Conservation (phyloP, 139 green algal genomes). For the Picochlorum sp. region DNA sequence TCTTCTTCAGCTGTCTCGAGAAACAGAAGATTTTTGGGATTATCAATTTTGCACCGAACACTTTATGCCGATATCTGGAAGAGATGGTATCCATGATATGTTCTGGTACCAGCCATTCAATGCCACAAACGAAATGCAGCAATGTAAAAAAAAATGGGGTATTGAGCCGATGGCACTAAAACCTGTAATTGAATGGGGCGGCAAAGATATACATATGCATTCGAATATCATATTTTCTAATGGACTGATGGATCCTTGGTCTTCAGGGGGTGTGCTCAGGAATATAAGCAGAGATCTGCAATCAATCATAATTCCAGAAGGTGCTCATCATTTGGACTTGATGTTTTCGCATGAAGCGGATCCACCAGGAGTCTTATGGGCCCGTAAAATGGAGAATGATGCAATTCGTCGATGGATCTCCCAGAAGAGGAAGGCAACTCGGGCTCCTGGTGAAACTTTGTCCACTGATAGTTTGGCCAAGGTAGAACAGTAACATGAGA, state of each 20-base stretch:
- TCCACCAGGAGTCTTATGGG: slow-evolving; percentile 25
- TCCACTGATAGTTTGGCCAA: too few species aligned
- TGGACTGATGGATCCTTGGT: slow-evolving; percentile 34
- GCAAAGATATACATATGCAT: slow-evolving; percentile 14
- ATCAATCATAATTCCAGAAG: slow-evolving; percentile 43
- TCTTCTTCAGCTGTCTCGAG: slow-evolving; percentile 10
- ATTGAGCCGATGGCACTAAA: slow-evolving; percentile 35
- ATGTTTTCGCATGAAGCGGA: slow-evolving; percentile 39
- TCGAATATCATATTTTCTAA: slow-evolving; percentile 43
- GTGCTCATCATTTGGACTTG: slow-evolving; percentile 38
- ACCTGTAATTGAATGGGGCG: slow-evolving; percentile 29
- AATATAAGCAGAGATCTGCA: slow-evolving; percentile 11
- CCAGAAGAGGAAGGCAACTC: background rate
- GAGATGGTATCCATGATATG: slow-evolving; percentile 37
- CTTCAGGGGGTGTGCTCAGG: slow-evolving; percentile 19
- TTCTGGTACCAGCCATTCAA: slow-evolving; percentile 29
- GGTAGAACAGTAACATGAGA: background rate
- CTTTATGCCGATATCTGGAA: slow-evolving; percentile 22
- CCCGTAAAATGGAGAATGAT: slow-evolving; percentile 16
- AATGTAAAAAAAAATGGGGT: slow-evolving; percentile 54
- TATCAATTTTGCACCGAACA: slow-evolving; percentile 38
- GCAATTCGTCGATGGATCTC: slow-evolving; percentile 40
- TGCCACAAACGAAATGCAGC: slow-evolving; percentile 3
- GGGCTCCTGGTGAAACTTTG: too few species aligned
- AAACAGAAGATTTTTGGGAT: slow-evolving; percentile 58